phyloP scores from a whole-genome alignment of 805 yeast species.

The Dipodascus albidus region DNA sequence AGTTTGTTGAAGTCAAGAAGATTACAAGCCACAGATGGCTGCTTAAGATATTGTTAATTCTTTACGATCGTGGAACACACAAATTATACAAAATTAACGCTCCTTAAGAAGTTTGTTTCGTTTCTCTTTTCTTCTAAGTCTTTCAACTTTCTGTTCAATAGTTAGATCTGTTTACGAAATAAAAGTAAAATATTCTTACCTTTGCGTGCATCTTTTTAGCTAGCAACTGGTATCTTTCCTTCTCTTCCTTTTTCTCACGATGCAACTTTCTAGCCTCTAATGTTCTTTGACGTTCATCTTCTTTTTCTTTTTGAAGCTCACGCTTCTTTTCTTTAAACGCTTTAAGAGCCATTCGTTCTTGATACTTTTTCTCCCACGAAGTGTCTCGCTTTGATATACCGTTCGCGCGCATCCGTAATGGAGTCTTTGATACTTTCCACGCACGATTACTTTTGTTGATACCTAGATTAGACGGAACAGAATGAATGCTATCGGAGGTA shows the following conservation, averaged over 20 bases:
- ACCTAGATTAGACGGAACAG: neutral
- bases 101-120: neutral
- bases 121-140: neutral
- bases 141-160: neutral
- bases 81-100: neutral
- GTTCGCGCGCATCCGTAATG: neutral
- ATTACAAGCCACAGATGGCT: too few species aligned
- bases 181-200: neutral
- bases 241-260: neutral
- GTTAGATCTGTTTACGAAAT: neutral
- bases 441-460: neutral
- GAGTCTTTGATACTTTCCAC: neutral
- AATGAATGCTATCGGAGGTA: too few species aligned
- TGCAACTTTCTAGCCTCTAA: neutral
- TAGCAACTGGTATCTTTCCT: neutral
- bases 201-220: neutral
- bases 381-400: neutral
- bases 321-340: neutral
- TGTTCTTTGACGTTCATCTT: neutral
- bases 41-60: too few species aligned
- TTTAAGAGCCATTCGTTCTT: neutral
- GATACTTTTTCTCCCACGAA: neutral
- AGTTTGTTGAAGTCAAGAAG: too few species aligned
- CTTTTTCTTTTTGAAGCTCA: neutral
- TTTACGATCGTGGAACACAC: too few species aligned